These are phyloP conservation scores for Glebionis coronaria DNA, from an alignment of 129 eudicot genomes.

Conservation along the genomic window DNA sequence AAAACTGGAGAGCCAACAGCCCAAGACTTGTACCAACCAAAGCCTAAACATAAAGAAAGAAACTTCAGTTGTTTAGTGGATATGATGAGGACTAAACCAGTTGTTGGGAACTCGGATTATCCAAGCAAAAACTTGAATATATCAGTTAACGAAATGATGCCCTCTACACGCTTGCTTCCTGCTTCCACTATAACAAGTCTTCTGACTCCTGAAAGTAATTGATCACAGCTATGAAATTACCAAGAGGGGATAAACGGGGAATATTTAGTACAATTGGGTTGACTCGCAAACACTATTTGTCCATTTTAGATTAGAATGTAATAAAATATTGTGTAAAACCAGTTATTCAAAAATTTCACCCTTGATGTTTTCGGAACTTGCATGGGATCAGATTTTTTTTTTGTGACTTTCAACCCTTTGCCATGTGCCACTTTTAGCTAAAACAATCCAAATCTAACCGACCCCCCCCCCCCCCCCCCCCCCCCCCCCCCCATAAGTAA, in stretches of 20 bases:
- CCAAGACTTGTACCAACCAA: slow-evolving; percentile 17
- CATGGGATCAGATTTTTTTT: too few species aligned
- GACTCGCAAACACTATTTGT: neutral
- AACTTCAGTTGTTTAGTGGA: slow-evolving; percentile 8
- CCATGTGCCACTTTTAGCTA: too few species aligned
- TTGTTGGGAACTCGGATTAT: slow-evolving; percentile 22
- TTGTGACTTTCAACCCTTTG: too few species aligned
- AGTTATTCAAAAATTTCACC: too few species aligned
- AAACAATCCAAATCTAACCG: neutral
- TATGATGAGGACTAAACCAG: slow-evolving; percentile 15
- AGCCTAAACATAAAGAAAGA: slow-evolving; percentile 25
- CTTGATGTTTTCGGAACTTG: neutral
- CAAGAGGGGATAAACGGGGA: neutral
- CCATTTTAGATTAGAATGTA: neutral
- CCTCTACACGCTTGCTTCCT: slow-evolving; percentile 91
- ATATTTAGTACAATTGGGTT: neutral
- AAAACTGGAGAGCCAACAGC: slow-evolving; percentile 18
- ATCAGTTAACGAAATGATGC: slow-evolving; percentile 66
- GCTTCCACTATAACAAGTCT: slow-evolving; percentile 84
- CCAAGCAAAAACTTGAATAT: slow-evolving; percentile 75
- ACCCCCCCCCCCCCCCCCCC: too few species aligned
- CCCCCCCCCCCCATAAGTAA: neutral
- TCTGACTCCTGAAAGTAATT: slow-evolving; percentile 57
- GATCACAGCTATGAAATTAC: neutral
- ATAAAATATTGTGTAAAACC: neutral